Base-by-base conservation (phyloP, 257 asterid species). In the Hygrophila difformis region DNA sequence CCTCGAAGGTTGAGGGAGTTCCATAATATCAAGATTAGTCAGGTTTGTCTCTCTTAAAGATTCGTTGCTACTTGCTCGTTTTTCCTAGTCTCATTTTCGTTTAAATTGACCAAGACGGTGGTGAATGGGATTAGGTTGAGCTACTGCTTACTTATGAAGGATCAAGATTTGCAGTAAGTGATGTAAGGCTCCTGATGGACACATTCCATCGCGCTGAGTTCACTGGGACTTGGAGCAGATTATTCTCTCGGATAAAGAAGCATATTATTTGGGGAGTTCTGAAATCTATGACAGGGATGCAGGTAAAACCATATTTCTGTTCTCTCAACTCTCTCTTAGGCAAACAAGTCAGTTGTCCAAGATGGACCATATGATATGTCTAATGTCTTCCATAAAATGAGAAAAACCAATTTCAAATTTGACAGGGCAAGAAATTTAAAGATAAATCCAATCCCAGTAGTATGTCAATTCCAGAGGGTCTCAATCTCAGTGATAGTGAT, bases 221-320 rank as follows among this genome's bases (percentile, higher is more conserved):
- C 62, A 78, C 94, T 51, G 97, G 99, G 55, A 91, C 97, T 38
- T 91, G 99, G 99, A 79, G 94, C 73, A 76, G 94, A 74, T 65
- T 91, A 62, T 91, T 91, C 72, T 91, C 99, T 29, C 87, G 95
- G 53, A 97, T 91, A 49, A 91, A 91, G 78, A 91, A 91, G 74
- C 99, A 91, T 61, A 82, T 91, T 39, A 91, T 91, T 17, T 91
- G 99, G 99, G 99, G 99, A 46, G 97, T 91, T 63, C 71, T 91
- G 39, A 91, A 91, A 74, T 91, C 99, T 18, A 94, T 91, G 64
- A 91, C 99, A 2, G 99, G 99, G 58, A 91, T 91, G 95, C 99
- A 91, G 96, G 99, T 80, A 65, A 57, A 26, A n/a, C n/a, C n/a
- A 33, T 49, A 14, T 19, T 39, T 29, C n/a, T 18, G n/a, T n/a